Evolutionary conservation across 257 asterid genomes (phyloP).

Genomic region (Leptodermis oblonga): DNA sequence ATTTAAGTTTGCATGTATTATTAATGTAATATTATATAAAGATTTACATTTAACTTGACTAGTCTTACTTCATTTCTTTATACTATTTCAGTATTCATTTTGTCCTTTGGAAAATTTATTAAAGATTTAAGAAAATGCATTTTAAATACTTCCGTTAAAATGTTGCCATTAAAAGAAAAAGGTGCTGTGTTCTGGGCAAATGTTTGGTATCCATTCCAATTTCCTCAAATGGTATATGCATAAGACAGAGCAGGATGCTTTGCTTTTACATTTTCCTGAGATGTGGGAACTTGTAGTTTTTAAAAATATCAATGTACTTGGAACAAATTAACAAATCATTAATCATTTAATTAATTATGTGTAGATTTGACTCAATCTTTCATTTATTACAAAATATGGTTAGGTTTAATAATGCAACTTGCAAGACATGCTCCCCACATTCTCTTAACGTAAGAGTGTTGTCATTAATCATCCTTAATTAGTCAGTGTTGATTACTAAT

Average conservation of each 20-base stretch:
- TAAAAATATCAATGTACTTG: conserved; percentile 2
- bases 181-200: not conserved
- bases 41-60: not conserved
- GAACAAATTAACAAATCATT: not conserved
- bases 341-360: no score
- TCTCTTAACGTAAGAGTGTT: not conserved
- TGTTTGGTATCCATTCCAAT: not conserved
- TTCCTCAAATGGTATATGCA: conserved; percentile 1
- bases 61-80: not conserved
- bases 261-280: not conserved
- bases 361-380: no score
- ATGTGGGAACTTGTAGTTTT: not conserved
- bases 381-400: no score
- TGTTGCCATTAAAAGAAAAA: no score
- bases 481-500: not conserved
- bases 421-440: conserved; percentile 11
- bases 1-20: no score
- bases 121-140: not conserved
- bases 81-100: no score
- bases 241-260: not conserved
- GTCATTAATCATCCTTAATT: not conserved
- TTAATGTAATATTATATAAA: no score
- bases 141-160: no score
- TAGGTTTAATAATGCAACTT: no score
- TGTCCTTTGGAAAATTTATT: not conserved